Conservation (phyloP, 1,284 basidiomycete genomes). For the Butyriboletus appendiculatus region DNA sequence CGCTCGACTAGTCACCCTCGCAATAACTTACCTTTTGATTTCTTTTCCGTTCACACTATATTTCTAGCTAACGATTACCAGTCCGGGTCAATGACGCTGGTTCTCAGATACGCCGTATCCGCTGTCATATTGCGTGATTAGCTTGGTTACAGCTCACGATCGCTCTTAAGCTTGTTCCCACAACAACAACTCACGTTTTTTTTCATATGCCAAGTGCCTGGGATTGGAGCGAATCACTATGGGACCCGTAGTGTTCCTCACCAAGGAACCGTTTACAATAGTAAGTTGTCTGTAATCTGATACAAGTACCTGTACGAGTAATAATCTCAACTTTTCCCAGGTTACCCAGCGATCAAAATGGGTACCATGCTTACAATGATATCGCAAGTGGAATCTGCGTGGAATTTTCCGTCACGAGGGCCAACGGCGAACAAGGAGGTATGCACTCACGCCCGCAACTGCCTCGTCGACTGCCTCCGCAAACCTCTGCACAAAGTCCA, state of each 20-base stretch:
- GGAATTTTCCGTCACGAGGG: neutral
- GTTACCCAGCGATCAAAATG: neutral
- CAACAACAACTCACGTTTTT: neutral
- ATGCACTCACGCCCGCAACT: constrained; percentile 22
- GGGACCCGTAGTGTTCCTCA: neutral
- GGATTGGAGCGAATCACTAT: neutral
- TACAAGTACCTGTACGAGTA: neutral
- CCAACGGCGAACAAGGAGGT: neutral
- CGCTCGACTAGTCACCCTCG: too few relatives aligned
- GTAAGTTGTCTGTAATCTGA: neutral
- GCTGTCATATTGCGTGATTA: neutral
- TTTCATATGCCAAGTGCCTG: neutral
- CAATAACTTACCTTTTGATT: neutral
- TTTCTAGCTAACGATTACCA: too few relatives aligned
- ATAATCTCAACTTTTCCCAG: neutral
- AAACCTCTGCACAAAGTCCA: constrained; percentile 25
- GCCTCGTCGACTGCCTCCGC: constrained; percentile 23
- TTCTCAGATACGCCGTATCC: neutral
- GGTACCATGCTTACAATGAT: constrained; percentile 13
- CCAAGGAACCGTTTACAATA: neutral
- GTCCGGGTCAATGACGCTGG: neutral
- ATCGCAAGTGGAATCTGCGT: constrained; percentile 25
- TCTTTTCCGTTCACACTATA: too few relatives aligned
- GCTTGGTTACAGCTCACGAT: neutral
- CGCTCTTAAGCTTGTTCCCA: neutral